Conservation (phyloP, 2,329 filamentous ascomycete species). For the Graphiopsis chlorocephala region DNA sequence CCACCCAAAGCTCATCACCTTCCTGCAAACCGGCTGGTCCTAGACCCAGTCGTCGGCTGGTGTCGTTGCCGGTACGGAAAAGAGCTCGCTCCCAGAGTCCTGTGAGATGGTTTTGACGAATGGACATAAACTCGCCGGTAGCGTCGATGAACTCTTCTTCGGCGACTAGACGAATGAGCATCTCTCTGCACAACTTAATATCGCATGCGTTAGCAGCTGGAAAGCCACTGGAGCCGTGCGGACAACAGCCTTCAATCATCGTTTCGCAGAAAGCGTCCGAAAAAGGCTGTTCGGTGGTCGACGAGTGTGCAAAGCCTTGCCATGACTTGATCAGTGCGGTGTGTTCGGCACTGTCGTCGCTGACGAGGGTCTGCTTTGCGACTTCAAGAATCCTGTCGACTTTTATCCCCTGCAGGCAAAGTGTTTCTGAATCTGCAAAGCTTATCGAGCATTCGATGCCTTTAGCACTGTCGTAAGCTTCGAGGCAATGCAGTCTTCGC, state of each 20-base stretch:
- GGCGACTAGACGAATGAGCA: neutral
- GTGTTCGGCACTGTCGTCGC: neutral
- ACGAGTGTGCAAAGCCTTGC: neutral
- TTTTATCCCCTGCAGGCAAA: neutral
- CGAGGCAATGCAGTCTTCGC: neutral
- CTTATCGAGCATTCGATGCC: neutral
- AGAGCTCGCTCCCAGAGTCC: neutral
- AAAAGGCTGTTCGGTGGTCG: neutral
- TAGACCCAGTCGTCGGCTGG: neutral
- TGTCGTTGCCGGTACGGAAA: neutral
- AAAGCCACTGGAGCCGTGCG: neutral
- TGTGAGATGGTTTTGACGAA: neutral
- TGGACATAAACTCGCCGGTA: neutral
- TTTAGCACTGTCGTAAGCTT: neutral
- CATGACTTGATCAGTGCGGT: neutral
- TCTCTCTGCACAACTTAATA: neutral
- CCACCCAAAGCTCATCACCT: neutral
- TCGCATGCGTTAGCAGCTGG: neutral
- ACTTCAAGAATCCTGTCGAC: neutral
- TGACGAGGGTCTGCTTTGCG: neutral
- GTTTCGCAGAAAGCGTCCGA: neutral
- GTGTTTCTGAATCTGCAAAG: neutral
- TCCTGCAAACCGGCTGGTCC: neutral
- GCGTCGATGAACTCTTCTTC: neutral
- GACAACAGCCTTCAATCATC: neutral